phyloP scores from a whole-genome alignment of 257 asterid species.

The Gentiana straminea region DNA sequence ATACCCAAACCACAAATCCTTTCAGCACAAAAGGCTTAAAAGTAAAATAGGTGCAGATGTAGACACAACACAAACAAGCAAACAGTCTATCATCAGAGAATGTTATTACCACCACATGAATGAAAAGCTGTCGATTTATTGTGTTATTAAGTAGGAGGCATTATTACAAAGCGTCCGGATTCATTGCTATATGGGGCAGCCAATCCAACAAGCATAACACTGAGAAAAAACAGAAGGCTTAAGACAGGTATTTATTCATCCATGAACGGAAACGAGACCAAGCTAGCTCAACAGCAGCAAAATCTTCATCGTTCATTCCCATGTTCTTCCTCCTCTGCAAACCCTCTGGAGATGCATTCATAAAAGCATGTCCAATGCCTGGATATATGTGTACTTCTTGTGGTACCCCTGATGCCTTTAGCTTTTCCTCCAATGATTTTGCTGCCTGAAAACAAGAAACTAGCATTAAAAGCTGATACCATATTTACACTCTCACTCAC shows the following conservation, averaged over 20 bases:
- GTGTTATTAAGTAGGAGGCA: too few species aligned
- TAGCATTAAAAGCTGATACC: constrained; percentile 3
- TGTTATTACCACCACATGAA: too few species aligned
- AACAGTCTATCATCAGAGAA: too few species aligned
- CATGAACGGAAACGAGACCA: constrained; percentile 79
- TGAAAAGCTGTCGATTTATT: too few species aligned
- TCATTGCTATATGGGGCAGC: too few species aligned
- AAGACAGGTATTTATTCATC: constrained; percentile 67
- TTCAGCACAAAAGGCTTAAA: too few species aligned
- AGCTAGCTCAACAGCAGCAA: constrained; percentile 63
- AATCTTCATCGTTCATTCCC: constrained; percentile 74
- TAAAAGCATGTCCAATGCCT: constrained; percentile 71
- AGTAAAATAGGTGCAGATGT: too few species aligned
- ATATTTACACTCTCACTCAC: too few species aligned
- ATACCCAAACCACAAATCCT: too few species aligned
- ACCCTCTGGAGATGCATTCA: constrained; percentile 81
- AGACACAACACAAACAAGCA: too few species aligned
- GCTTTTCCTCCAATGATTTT: constrained; percentile 75
- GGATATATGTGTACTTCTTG: constrained; percentile 77
- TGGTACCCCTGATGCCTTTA: constrained; percentile 63
- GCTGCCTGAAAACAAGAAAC: constrained; percentile 43
- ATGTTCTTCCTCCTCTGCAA: constrained; percentile 56
- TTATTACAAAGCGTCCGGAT: too few species aligned
- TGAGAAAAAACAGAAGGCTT: constrained; percentile 7
- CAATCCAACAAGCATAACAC: neutral